Percentiles rank a stretch among this genome's conserved stretches.
Evolutionary conservation across 176 grass and related monocot genomes (phyloP).

Genomic region (Hyparrhenia diplandra): DNA sequence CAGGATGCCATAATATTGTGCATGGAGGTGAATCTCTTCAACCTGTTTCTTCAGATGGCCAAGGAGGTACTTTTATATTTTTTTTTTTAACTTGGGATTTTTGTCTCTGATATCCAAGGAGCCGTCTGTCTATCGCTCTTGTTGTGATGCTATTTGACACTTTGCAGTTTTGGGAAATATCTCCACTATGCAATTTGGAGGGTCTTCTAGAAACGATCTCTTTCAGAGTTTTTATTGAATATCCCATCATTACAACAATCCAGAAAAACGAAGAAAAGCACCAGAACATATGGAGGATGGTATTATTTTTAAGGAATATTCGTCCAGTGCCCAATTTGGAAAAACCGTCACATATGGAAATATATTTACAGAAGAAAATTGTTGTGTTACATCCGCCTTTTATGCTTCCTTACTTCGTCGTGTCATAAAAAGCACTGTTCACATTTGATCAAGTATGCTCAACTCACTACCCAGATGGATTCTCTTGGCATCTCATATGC

Average conservation of each 20-base stretch:
- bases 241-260: slow-evolving; percentile 47
- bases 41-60: slow-evolving; percentile 31
- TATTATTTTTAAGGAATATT: slow-evolving; percentile 28
- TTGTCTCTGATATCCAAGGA: slow-evolving; percentile 23
- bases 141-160: slow-evolving; percentile 23
- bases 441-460: slow-evolving; percentile 85
- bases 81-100: slow-evolving; percentile 16
- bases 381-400: slow-evolving; percentile 50
- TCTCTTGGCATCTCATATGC: slow-evolving; percentile 73
- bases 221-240: slow-evolving; percentile 51
- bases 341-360: slow-evolving; percentile 47
- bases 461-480: slow-evolving; percentile 89
- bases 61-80: background rate
- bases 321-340: slow-evolving; percentile 26
- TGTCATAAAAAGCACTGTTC: slow-evolving; percentile 83
- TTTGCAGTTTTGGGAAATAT: slow-evolving; percentile 32
- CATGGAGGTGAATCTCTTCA: slow-evolving; percentile 22
- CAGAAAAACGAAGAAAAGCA: slow-evolving; percentile 58
- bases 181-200: slow-evolving; percentile 36
- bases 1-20: slow-evolving; percentile 21
- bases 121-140: slow-evolving; percentile 13
- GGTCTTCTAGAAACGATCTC: slow-evolving; percentile 49
- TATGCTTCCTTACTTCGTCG: slow-evolving; percentile 80
- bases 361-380: slow-evolving; percentile 63
- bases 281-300: slow-evolving; percentile 25